Evolutionary conservation across 2,329 filamentous ascomycete species (phyloP), one percentile per base, ranked within the genome.

Genomic region (Onygenales sp.): DNA sequence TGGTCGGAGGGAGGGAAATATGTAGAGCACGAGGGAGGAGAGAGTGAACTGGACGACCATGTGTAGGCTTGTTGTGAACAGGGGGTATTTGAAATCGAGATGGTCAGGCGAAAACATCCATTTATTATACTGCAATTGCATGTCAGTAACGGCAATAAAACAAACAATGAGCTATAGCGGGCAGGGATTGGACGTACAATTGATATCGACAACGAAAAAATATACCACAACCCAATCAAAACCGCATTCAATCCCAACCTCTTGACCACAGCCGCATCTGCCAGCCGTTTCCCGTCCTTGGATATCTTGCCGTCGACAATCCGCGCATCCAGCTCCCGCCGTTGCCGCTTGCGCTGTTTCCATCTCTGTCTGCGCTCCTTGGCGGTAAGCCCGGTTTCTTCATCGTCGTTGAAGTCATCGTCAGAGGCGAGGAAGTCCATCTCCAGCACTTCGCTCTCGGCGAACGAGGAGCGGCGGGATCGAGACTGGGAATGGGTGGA

Each of bases 41-140:
- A 97, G 81, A 13, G 77, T 71, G 70, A 97, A 97, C 67, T 98
- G 93, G 49, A 98, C 90, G 21, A 91, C 74, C 91, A 97, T 97
- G 74, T 98, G 93, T 68, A 93, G 77, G 58, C 88, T 88, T 3
- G 93, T 98, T 9, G 91, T 95, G 71, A 97, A 97, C 49, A 98
- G 80, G 40, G 93, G 93, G 64, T 93, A 97, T 50, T 88, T 85
- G 68, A 98, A 98, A 70, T 96, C 86, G 61, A 94, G 81, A 60
- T 86, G 83, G 60, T 86, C 80, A 57, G 85, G 80, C 64, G 88
- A 87, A 73, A 98, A 97, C 92, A 98, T 97, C 93, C 93, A 97
- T 75, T 96, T 97, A 79, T 98, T 98, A 77, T 97, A 98, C 86
- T 93, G 61, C 39, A 52, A 40, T 32, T n/a, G 39, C 17, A 21